Base-by-base conservation (phyloP, 2,329 filamentous ascomycete species). In the Phyllosticta citriasiana region DNA sequence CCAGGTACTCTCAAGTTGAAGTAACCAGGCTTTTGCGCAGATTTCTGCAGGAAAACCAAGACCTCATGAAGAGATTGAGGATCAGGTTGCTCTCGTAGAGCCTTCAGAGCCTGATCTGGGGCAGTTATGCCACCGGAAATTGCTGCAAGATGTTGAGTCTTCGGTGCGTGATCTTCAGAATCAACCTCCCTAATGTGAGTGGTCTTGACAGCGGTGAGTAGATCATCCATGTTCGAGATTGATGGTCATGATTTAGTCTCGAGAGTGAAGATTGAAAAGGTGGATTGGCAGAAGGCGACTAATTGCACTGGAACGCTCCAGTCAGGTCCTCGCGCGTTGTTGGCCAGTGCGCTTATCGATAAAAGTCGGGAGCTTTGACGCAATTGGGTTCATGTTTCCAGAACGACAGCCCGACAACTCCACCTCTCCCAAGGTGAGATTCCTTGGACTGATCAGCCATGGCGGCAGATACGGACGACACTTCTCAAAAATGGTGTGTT, bases 1-100 rank as follows among this genome's bases (percentile, higher is more conserved):
- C 82, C 82, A 3, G 90, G 86, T 2, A 78, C 72, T 53, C 79
- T 77, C 57, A 93, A 80, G 66, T 82, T 81, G 68, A 88, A 84
- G 24, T 64, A 62, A 53, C 70, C 56, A 14, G 66, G 52, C 55
- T 57, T 63, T 24, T 72, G 67, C 3, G 55, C 52, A n/a, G 68
- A 63, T 2, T 57, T 54, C 6, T 59, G 57, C n/a, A 90, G 74
- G 65, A 81, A 86, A 12, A 71, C 71, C 50, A 91, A 72, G 4
- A 80, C 76, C 0, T 75, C 73, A 6, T 79, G 72, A 1, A 91
- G 74, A 2, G 77, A 76, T 9, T 83, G 79, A 65, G 85, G 81
- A 67, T 82, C 80, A 3, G 88, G 88, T 66, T 90, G 82, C 51
- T 74, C 78, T 64, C 80, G 85, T 12, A 91, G 74, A 2, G 77